These are phyloP conservation scores for Calonectria crousiana DNA, from an alignment of 2,329 filamentous ascomycete species.

Conservation along the genomic window DNA sequence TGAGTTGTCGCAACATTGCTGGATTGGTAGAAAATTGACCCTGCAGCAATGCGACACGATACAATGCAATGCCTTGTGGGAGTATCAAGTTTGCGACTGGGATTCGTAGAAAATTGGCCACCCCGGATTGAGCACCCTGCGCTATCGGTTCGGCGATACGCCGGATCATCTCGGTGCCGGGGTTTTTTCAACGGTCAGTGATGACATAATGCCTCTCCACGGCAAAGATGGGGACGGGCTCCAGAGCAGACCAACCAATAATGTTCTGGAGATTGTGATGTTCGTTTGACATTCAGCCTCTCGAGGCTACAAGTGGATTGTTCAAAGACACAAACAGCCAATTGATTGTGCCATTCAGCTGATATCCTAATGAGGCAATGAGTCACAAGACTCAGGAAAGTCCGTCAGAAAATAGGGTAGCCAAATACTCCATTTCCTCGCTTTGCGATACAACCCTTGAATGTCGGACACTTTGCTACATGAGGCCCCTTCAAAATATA, in stretches of 20 bases:
- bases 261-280: neutral
- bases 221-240: neutral
- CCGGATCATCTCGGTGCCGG: constrained; percentile 47
- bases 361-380: neutral
- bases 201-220: constrained; percentile 38
- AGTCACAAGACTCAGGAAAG: neutral
- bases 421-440: no score
- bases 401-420: neutral
- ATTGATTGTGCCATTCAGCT: neutral
- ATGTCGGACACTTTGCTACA: neutral
- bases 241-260: neutral
- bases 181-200: neutral
- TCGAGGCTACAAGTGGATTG: neutral
- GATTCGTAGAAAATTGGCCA: constrained; percentile 41
- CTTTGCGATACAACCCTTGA: neutral
- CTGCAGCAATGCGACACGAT: constrained; percentile 30
- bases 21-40: constrained; percentile 4
- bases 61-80: constrained; percentile 12
- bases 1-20: constrained; percentile 53
- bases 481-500: no score
- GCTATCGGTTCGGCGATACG: constrained; percentile 43
- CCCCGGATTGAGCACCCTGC: constrained; percentile 24
- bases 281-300: neutral
- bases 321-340: neutral
- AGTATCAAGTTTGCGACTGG: constrained; percentile 41